Evolutionary conservation across 2,329 filamentous ascomycete genomes (phyloP), one percentile per base, ranked within the genome.

Genomic region (Pleomassaria siparia): DNA sequence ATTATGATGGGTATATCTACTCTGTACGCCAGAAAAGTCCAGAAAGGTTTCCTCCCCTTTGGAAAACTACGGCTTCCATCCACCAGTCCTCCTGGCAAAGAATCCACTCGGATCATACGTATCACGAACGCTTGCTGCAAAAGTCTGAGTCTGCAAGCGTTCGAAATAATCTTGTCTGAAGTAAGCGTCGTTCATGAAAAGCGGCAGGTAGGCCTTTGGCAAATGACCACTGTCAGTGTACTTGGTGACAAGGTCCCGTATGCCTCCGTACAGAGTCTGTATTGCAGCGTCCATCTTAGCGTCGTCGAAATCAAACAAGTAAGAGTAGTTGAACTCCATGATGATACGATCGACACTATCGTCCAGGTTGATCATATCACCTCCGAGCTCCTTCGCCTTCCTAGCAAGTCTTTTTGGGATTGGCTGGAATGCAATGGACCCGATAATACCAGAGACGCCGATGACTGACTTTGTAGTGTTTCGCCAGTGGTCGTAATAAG

Each of bases 121-220:
- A 33, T 67, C 59, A 33, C 67, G 63, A 5, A 69, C 66, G 8
- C 60, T 49, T 28, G 66, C 56, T 10, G 71, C 70, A 45, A 64
- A 59, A 33, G 67, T 59, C 36, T 39, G 51, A 10, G 64, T 67
- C 12, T 62, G 51, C 36, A 75, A 63, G 6, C 71, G 65, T 6
- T 66, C 67, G 65, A 70, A 76, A 56, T 73, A 76, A 43, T 76
- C 72, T 58, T 76, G 73, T 25, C 66, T 57, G 45, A 63, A 69
- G 56, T 76, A 72, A 9, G 66, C 67, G 39, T 77, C 74, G 45
- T 76, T 77, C 69, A 76, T 72, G 59, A 76, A 77, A 4, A 77
- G 56, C 7, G 74, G 74, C 12, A 71, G 57, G 47, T 76, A 73
- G 5, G 67, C 70, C 22, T 73, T 64, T 0, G 73, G 68, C 15